phyloP scores from a whole-genome alignment of 192 early-diverging fungal genomes.

The Funneliformis geosporum region DNA sequence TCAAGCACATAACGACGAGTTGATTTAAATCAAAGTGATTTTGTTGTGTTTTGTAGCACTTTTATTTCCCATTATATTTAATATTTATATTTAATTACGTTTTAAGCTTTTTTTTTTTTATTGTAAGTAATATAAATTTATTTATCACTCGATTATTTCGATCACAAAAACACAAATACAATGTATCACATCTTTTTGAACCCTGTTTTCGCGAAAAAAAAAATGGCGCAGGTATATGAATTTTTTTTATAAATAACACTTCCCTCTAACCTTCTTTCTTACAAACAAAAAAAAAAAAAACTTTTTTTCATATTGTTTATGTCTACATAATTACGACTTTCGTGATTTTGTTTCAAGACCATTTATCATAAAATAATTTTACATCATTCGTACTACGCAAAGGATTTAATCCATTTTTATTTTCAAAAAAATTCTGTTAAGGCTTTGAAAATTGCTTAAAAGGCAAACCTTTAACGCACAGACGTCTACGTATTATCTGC shows the following conservation, averaged over 20 bases:
- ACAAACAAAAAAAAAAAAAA: background rate
- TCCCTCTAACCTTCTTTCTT: background rate
- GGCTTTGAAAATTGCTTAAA: background rate
- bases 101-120: too few relatives aligned
- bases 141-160: too few relatives aligned
- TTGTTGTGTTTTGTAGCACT: too few relatives aligned
- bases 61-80: too few relatives aligned
- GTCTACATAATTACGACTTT: background rate
- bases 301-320: background rate
- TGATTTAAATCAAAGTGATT: too few relatives aligned
- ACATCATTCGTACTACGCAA: background rate
- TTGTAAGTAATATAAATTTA: too few relatives aligned
- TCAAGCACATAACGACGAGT: too few relatives aligned
- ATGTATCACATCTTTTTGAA: too few relatives aligned
- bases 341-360: background rate
- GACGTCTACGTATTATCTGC: background rate
- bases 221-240: too few relatives aligned
- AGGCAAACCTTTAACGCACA: background rate
- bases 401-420: background rate
- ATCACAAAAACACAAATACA: too few relatives aligned
- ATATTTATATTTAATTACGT: too few relatives aligned
- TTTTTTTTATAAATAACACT: background rate
- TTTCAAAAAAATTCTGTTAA: background rate
- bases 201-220: too few relatives aligned
- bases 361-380: background rate